Percentiles rank a stretch among this genome's conserved stretches.
Conservation (phyloP, 345 rosid species). For the Populus davidiana region DNA sequence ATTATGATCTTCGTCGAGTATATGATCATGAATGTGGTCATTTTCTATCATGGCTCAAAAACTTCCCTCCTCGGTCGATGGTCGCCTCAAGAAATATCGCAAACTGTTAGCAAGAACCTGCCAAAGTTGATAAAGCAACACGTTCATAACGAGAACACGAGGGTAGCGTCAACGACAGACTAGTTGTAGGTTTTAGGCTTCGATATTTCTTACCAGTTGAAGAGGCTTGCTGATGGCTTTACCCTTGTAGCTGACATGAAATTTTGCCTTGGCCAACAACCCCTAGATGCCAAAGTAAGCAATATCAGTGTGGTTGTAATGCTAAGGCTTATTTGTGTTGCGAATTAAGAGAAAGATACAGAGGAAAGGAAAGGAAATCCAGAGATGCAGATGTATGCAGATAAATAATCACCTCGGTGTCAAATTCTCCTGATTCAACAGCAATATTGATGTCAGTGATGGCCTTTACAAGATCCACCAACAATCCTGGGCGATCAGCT, state of each 20-base stretch:
- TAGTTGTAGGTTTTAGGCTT: not conserved
- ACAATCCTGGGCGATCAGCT: too few species aligned
- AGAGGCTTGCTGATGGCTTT: constrained; percentile 88
- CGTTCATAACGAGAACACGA: not conserved
- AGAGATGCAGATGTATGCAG: too few species aligned
- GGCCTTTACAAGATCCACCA: too few species aligned
- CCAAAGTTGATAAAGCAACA: constrained; percentile 10
- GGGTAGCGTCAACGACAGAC: not conserved
- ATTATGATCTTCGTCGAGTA: not conserved
- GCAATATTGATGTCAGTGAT: too few species aligned
- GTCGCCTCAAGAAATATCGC: constrained; percentile 78
- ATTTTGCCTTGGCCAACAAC: constrained; percentile 89
- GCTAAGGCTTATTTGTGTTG: not conserved
- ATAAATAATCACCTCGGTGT: too few species aligned
- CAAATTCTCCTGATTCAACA: too few species aligned
- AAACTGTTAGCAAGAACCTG: constrained; percentile 78
- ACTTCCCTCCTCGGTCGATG: constrained; percentile 69
- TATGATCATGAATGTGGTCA: not conserved
- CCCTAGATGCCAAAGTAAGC: constrained; percentile 44
- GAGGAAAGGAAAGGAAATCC: too few species aligned
- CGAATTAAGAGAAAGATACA: too few species aligned
- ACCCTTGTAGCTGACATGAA: constrained; percentile 86
- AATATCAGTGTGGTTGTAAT: constrained; percentile 1
- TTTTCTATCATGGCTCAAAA: constrained; percentile 41
- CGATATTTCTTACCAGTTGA: constrained; percentile 55